Evolutionary conservation across 2,329 filamentous ascomycete genomes (phyloP), one percentile per base, ranked within the genome.

Genomic region (Aureobasidium sp.): DNA sequence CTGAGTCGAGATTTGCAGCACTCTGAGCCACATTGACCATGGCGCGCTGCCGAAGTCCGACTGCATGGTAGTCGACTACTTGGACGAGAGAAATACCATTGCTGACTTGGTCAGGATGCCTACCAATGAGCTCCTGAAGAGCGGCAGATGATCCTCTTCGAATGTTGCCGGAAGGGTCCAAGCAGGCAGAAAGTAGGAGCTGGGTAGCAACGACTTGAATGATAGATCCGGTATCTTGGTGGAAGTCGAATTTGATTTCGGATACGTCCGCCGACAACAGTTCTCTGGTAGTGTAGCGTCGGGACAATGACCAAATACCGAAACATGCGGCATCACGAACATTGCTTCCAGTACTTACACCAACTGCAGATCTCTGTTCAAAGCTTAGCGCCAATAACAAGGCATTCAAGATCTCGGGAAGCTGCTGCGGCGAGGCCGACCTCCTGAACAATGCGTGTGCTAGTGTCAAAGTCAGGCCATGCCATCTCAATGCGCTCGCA

Each of bases 281-380:
- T 72, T 97, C 93, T 0, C 78, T 71, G 0, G 91, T 96, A 1
- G 84, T 86, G 69, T 97, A 99, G 61, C 93, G 87, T 61, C 94
- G 84, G 25, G 93, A 90, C 8, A 97, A 74, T 1, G 92, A 89
- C 94, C 94, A 99, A 27, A 97, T 87, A 7, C 94, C 94, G 72
- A 97, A 99, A 72, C 92, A 97, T 3, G 94, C 91, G 14, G 94
- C 93, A 76, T 99, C 94, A 51, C 94, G 85, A 17, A 99, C 92
- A 68, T 95, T 96, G 1, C 90, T 88, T 1, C 94, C 94, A 12
- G 93, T 80, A 3, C 90, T 92, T 14, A 83, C 86, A n/a, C 94
- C 93, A 3, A 90, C 91, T 0, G 90, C 84, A 49, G 88, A 89
- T 63, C 92, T 84, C 70, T 96, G 91, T 73, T 99, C 92, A 70